These are phyloP conservation scores for Coniochaeta sp. DNA, from an alignment of 2,329 filamentous ascomycete species.

Conservation along the genomic window DNA sequence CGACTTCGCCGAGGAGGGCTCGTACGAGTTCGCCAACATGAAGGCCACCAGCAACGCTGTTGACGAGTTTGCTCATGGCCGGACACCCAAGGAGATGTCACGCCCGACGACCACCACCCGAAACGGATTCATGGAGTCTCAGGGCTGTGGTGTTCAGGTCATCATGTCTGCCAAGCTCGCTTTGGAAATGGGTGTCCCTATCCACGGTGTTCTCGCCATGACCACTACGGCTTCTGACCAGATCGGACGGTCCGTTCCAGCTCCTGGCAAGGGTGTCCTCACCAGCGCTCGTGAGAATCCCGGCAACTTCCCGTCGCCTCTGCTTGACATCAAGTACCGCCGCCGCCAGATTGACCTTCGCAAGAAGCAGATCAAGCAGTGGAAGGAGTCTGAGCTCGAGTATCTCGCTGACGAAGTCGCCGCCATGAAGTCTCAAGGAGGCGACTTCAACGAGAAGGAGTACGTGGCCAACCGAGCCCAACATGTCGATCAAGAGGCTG, in stretches of 20 bases:
- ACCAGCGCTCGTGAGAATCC: conserved; percentile 88
- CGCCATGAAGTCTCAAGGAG: conserved; percentile 76
- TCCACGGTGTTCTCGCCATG: conserved; percentile 88
- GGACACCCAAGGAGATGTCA: conserved; percentile 96
- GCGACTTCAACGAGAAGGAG: conserved; percentile 70
- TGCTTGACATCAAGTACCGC: conserved; percentile 96
- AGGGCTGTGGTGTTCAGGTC: conserved; percentile 95
- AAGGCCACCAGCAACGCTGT: conserved; percentile 98
- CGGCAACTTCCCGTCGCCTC: conserved; percentile 87
- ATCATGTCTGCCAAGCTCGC: conserved; percentile 97
- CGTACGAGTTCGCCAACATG: conserved; percentile 99
- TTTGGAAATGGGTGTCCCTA: conserved; percentile 96
- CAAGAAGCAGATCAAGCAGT: conserved; percentile 89
- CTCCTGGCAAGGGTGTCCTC: conserved; percentile 92
- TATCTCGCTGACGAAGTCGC: conserved; percentile 89
- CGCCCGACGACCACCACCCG: conserved; percentile 93
- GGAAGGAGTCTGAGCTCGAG: conserved; percentile 91
- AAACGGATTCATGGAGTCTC: conserved; percentile 98
- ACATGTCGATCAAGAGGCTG: conserved; percentile 84
- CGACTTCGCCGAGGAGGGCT: conserved; percentile 98
- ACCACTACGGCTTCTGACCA: conserved; percentile 97
- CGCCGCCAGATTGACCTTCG: conserved; percentile 90
- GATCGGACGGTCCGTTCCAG: conserved; percentile 95
- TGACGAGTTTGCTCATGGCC: conserved; percentile 90
- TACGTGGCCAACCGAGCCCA: conserved; percentile 78